Conservation (phyloP, 2,329 filamentous ascomycete genomes). For the Venturia pyrina region DNA sequence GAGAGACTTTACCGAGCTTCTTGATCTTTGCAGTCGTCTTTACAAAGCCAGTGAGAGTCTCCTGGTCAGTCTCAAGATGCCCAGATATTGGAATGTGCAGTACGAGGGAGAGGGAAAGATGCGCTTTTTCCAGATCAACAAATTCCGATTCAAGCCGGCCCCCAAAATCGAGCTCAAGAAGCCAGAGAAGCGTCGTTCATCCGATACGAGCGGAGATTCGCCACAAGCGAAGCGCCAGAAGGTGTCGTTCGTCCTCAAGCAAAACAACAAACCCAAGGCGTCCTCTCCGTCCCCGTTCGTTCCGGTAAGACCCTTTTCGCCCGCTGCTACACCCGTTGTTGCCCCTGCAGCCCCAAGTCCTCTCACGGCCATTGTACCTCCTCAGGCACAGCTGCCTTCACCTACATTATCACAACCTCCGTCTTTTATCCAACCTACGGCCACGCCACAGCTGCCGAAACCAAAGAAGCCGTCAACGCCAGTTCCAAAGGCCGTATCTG, state of each 20-base stretch:
- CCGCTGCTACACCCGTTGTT: not conserved
- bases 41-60: slow-evolving; percentile 43
- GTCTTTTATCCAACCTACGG: not conserved
- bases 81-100: slow-evolving; percentile 46
- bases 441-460: not conserved
- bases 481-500: not conserved
- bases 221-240: slow-evolving; percentile 12
- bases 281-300: not conserved
- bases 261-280: not conserved
- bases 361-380: not conserved
- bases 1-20: slow-evolving; percentile 45
- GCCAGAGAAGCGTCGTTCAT: slow-evolving; percentile 6
- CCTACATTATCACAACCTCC: slow-evolving; percentile 5
- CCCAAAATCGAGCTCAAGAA: slow-evolving; percentile 1
- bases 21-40: slow-evolving; percentile 47
- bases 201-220: not conserved
- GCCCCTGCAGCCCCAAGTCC: not conserved
- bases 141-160: slow-evolving; percentile 11
- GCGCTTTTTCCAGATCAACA: slow-evolving; percentile 18
- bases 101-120: slow-evolving; percentile 41
- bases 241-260: not conserved
- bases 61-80: slow-evolving; percentile 41
- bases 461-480: not conserved
- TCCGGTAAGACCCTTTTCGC: not conserved
- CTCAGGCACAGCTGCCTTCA: slow-evolving; percentile 6